A percentile compares a stretch with the other conserved stretches of the same genome.
Conservation (phyloP, 805 yeast genomes). For the Metschnikowia continentalis region DNA sequence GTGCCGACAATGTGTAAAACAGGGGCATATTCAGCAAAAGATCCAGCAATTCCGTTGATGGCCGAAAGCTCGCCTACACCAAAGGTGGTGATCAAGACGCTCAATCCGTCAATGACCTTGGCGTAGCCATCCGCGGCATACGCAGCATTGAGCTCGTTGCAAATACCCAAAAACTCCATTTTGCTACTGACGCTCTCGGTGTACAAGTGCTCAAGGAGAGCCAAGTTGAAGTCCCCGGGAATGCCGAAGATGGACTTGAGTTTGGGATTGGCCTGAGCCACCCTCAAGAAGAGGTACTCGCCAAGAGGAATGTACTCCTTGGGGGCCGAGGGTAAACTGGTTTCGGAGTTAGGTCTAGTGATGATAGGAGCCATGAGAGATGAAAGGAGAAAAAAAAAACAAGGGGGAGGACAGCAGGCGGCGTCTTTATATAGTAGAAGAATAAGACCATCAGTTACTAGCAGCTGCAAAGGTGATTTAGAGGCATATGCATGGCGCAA, state of each 20-base stretch:
- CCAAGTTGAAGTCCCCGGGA: slow-evolving; percentile 74
- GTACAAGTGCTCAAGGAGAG: slow-evolving; percentile 64
- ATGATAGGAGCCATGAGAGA: slow-evolving; percentile 17
- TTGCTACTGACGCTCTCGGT: slow-evolving; percentile 37
- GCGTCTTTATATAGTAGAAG: neutral
- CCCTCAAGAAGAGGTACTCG: slow-evolving; percentile 58
- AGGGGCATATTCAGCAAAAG: slow-evolving; percentile 78
- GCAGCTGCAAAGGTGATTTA: no score
- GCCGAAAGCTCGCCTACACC: slow-evolving; percentile 92
- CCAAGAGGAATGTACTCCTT: slow-evolving; percentile 48
- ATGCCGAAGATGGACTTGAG: slow-evolving; percentile 61
- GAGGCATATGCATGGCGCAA: no score
- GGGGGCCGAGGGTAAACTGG: neutral
- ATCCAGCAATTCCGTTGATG: slow-evolving; percentile 75
- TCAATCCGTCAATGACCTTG: slow-evolving; percentile 51
- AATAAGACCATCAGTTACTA: no score
- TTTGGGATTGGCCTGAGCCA: slow-evolving; percentile 50
- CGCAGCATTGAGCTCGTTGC: slow-evolving; percentile 87
- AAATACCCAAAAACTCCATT: slow-evolving; percentile 71
- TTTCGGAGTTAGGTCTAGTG: slow-evolving; percentile 12
- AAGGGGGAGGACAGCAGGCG: neutral
- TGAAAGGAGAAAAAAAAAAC: neutral
- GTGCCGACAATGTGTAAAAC: slow-evolving; percentile 83
- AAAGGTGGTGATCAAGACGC: slow-evolving; percentile 66
- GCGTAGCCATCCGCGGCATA: slow-evolving; percentile 91